Base-by-base conservation (phyloP, 1,284 basidiomycete species). In the Boletellus deceptivus region DNA sequence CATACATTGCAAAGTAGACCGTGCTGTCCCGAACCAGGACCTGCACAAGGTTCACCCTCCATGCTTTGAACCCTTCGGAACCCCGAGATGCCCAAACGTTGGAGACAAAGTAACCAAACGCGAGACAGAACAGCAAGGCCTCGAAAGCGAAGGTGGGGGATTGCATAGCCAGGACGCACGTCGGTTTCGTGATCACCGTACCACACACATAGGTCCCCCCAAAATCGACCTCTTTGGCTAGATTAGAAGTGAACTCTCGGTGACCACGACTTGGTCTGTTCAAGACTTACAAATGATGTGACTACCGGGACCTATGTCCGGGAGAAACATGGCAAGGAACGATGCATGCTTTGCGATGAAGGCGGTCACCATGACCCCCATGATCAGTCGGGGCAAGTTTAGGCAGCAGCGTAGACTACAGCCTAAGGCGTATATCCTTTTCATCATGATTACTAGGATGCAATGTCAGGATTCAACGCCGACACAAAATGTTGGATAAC, bases 371-470 rank as follows among this genome's bases (percentile, higher is more conserved):
- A 62, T 63, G 8, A 17, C 25, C 4, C 5, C 27, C 27, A 49
- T 13, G 6, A 60, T 41, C 39, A 10, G 41, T 27, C 43, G 52
- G 8, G 55, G 31, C 0, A 48, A 46, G 16, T n/a, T 48, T 16
- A 62, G 24, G 22, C 51, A 51, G n/a, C 43, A 14, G 3, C 27
- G 39, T 4, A 46, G 36, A 39, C 10, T 11, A 8, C 4, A 8
- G 36, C 60, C 55, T 20, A 60, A 20, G 9, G 42, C 52, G 7
- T 47, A 11, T 50, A 62, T 18, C 33, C 59, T 57, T 38, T 41
- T 60, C 46, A 60, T 62, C 60, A 62, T 50, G 44, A 60, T 55
- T 10, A 60, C 60, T 60, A 7, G 9, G 33, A 31, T 4, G n/a
- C n/a, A n/a, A 24, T 6, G 11, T 59, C n/a, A 51, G 42, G n/a